A percentile compares a stretch with the other conserved stretches of the same genome.
Evolutionary conservation across 1,139 yeast species (phyloP).

Genomic region (Pneumocystis wakefieldiae): DNA sequence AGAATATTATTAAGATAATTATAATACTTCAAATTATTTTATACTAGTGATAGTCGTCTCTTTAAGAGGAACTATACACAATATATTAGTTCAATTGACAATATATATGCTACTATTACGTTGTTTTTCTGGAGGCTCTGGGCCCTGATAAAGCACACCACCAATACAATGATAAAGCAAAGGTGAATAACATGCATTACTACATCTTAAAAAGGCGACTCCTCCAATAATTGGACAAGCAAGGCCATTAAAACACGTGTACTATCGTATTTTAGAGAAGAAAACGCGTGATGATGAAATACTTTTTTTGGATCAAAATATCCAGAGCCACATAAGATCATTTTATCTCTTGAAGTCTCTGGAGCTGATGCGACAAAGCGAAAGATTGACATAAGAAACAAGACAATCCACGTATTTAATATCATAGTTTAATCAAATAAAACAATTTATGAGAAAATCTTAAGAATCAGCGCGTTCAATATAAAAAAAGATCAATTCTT

Average conservation of each 20-base stretch:
- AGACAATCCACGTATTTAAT: background rate
- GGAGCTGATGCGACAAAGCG: background rate
- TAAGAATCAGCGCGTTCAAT: too few species aligned
- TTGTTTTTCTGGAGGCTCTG: background rate
- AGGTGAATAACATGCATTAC: slow-evolving; percentile 6
- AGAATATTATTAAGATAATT: background rate
- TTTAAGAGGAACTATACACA: background rate
- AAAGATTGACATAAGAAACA: background rate
- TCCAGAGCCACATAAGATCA: background rate
- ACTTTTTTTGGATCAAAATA: background rate
- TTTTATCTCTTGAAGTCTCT: background rate
- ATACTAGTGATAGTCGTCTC: background rate
- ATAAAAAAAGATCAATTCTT: too few species aligned
- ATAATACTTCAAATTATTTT: background rate
- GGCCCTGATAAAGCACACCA: slow-evolving; percentile 1
- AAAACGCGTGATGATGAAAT: background rate
- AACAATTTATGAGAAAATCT: too few species aligned
- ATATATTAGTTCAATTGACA: background rate
- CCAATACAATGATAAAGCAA: slow-evolving; percentile 1
- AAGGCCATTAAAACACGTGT: slow-evolving; percentile 4
- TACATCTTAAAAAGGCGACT: background rate
- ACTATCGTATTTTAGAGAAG: background rate
- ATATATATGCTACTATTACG: background rate
- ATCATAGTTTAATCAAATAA: background rate
- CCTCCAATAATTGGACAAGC: slow-evolving; percentile 6